Evolutionary conservation across 441 rosid species (phyloP).

Genomic region (Pelargonium fulgidum): DNA sequence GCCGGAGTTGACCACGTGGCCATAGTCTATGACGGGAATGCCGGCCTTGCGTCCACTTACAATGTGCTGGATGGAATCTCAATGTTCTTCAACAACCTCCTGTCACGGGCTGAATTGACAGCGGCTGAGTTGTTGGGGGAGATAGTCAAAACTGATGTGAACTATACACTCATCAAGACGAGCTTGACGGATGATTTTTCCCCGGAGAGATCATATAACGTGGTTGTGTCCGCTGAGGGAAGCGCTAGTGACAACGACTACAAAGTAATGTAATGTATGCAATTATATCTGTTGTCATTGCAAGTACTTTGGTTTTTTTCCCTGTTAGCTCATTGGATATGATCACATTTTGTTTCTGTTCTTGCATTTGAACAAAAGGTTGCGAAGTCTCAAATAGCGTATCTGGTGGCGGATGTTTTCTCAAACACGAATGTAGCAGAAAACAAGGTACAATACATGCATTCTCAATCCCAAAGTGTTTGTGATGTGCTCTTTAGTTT

Average conservation of each 20-base stretch:
- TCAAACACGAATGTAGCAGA: conserved; percentile 74
- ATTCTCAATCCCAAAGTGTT: background rate
- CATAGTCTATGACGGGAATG: conserved; percentile 53
- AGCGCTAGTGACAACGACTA: conserved; percentile 42
- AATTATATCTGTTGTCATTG: conserved; percentile 15
- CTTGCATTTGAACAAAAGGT: conserved; percentile 35
- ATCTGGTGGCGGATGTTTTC: conserved; percentile 73
- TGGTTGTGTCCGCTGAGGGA: conserved; percentile 71
- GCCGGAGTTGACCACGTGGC: conserved; percentile 84
- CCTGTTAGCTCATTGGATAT: no score
- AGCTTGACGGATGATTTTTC: conserved; percentile 69
- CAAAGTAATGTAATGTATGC: conserved; percentile 99
- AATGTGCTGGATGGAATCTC: conserved; percentile 75
- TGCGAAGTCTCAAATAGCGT: conserved; percentile 63
- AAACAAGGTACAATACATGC: conserved; percentile 54
- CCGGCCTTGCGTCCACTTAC: conserved; percentile 39
- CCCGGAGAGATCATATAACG: conserved; percentile 62
- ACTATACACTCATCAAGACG: conserved; percentile 73
- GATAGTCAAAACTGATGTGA: conserved; percentile 57
- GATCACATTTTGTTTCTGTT: background rate
- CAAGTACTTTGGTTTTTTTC: background rate
- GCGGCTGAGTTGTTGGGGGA: conserved; percentile 60
- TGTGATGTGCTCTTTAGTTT: background rate
- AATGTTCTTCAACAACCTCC: conserved; percentile 66
- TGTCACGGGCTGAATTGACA: conserved; percentile 52